A percentile compares a stretch with the other conserved stretches of the same genome.
These are phyloP conservation scores for Cylindrotheca fusiformis DNA, from an alignment of 108 stramenopile species.

Conservation along the genomic window DNA sequence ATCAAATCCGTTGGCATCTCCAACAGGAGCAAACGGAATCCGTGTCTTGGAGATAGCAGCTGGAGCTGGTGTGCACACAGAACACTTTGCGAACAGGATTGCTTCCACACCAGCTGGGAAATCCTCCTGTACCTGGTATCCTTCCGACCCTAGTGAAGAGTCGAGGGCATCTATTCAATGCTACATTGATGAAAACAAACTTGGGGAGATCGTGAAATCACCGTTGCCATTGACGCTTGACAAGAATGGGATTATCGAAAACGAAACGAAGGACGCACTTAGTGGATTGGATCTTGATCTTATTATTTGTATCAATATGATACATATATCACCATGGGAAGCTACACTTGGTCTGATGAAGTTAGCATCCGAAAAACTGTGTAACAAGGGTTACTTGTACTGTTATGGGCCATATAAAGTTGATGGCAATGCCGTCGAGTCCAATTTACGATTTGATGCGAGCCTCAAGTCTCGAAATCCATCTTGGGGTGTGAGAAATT, in stretches of 20 bases:
- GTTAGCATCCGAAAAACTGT: constrained; percentile 40
- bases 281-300: constrained; percentile 39
- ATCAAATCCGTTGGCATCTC: constrained; percentile 31
- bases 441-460: constrained; percentile 79
- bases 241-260: constrained; percentile 32
- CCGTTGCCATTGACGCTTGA: constrained; percentile 39
- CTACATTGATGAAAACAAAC: constrained; percentile 15
- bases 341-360: constrained; percentile 79
- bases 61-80: constrained; percentile 65
- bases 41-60: constrained; percentile 65
- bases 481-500: constrained; percentile 64
- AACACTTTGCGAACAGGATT: constrained; percentile 36
- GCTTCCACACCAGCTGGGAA: background rate
- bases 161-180: constrained; percentile 44
- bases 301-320: constrained; percentile 80
- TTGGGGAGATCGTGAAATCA: constrained; percentile 20
- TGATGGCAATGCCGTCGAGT: constrained; percentile 63
- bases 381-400: constrained; percentile 41
- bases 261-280: constrained; percentile 21
- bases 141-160: constrained; percentile 51
- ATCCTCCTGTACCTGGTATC: constrained; percentile 44
- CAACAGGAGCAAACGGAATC: constrained; percentile 1
- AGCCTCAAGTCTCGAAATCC: constrained; percentile 50
- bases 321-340: constrained; percentile 84
- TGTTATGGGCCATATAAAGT: constrained; percentile 80